Conservation (phyloP, 768 basidiomycete genomes). For the Suillus sp. region DNA sequence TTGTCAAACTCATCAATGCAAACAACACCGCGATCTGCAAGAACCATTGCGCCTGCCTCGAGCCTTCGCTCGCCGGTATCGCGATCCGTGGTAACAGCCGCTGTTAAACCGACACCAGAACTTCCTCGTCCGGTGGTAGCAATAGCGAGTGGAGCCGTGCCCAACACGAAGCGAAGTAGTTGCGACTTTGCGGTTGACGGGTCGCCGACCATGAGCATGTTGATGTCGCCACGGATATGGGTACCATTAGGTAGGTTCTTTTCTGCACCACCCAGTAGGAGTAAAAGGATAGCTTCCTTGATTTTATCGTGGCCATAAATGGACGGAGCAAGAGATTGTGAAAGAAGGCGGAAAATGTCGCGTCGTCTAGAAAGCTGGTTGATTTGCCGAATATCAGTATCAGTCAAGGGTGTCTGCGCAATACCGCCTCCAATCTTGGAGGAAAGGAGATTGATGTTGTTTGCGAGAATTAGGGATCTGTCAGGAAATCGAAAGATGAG, state of each 20-base stretch:
- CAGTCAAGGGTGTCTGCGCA: slow-evolving; percentile 89
- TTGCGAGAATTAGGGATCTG: slow-evolving; percentile 91
- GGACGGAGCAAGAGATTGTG: slow-evolving; percentile 94
- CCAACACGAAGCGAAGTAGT: slow-evolving; percentile 91
- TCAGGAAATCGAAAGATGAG: slow-evolving; percentile 20
- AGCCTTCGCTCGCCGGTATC: slow-evolving; percentile 96
- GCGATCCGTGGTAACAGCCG: slow-evolving; percentile 96
- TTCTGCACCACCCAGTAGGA: slow-evolving; percentile 94
- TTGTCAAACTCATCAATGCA: slow-evolving; percentile 99
- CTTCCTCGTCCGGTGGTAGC: slow-evolving; percentile 97
- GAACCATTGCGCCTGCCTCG: slow-evolving; percentile 99
- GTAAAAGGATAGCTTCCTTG: slow-evolving; percentile 89
- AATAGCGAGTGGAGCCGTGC: slow-evolving; percentile 95
- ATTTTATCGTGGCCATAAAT: slow-evolving; percentile 97
- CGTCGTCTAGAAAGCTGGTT: slow-evolving; percentile 89
- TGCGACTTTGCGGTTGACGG: slow-evolving; percentile 99
- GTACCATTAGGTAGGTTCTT: slow-evolving; percentile 98
- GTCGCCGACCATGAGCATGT: slow-evolving; percentile 98
- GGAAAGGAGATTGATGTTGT: slow-evolving; percentile 92
- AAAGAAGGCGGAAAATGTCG: slow-evolving; percentile 86
- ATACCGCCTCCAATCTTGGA: slow-evolving; percentile 95
- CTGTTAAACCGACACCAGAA: slow-evolving; percentile 98
- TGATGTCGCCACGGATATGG: slow-evolving; percentile 99
- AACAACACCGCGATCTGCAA: slow-evolving; percentile 97
- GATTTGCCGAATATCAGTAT: slow-evolving; percentile 93